Base-by-base conservation (phyloP, 768 basidiomycete species). In the Kwoniella shandongensis region DNA sequence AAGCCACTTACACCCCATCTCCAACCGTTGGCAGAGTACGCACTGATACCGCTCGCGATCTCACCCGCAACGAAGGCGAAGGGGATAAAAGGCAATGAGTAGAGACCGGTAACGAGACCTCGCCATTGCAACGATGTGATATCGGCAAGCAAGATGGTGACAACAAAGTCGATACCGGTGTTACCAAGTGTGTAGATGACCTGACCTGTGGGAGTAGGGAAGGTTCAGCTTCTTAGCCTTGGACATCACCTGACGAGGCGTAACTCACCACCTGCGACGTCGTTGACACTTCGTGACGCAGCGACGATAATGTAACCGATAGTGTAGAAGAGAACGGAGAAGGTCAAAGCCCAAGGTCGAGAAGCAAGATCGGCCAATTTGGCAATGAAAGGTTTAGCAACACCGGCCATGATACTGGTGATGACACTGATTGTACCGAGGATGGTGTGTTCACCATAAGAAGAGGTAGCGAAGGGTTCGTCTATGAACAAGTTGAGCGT, bases 1-100 rank as follows among this genome's bases (percentile, higher is more conserved):
- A n/a, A n/a, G n/a, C n/a, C n/a, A 66, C 68, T 63, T 23, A 67
- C 66, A 47, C 75, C 75, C 75, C 75, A 76, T 63, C 75, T 47
- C 75, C 75, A 76, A 15, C 66, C 66, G 20, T 74, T 69, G 20
- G 51, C 56, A 10, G 49, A 54, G 45, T 65, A 61, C 2, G 62
- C 67, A 2, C 56, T 47, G 35, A 70, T 62, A 15, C 64, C 65
- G 40, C 57, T 54, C 27, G 66, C 54, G 41, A 76, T 76, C 35
- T 61, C 42, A n/a, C 70, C 67, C 2, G 70, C 67, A 41, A 76
- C 57, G 45, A 73, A 73, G 36, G 65, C 67, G 52, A 58, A 71
- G 23, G 68, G 44, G 54, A 78, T 63, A 56, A 68, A 76, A 0
- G 74, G 74, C 3, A 65, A 48, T 1, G 71, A 63, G 17, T 67